Evolutionary conservation across 768 basidiomycete species (phyloP).

Genomic region (Tulasnella sp.): DNA sequence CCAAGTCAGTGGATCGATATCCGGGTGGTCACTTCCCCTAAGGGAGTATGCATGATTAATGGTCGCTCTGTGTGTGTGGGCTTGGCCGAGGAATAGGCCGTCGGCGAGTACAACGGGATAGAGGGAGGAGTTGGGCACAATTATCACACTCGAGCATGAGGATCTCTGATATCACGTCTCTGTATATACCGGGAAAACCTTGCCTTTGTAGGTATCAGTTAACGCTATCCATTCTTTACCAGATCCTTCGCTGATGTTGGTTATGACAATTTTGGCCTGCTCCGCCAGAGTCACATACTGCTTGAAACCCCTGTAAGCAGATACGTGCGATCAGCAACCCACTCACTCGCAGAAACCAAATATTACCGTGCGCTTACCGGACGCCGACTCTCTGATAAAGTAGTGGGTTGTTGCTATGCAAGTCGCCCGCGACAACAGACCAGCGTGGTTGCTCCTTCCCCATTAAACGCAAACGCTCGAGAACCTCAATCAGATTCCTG

Average conservation of each 20-base stretch:
- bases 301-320: not conserved
- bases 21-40: too few species aligned
- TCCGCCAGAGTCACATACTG: not conserved
- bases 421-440: not conserved
- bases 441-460: not conserved
- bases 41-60: too few species aligned
- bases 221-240: not conserved
- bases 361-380: not conserved
- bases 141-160: too few species aligned
- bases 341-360: too few species aligned
- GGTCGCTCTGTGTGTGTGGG: too few species aligned
- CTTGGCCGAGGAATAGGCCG: too few species aligned
- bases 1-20: too few species aligned
- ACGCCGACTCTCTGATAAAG: slow-evolving; percentile 8
- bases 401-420: not conserved
- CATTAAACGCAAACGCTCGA: slow-evolving; percentile 6
- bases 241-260: not conserved
- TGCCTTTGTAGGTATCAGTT: not conserved
- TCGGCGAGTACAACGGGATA: too few species aligned
- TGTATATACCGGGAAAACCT: not conserved
- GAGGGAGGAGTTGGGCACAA: too few species aligned
- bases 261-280: not conserved
- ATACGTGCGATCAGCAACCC: too few species aligned
- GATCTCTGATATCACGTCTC: too few species aligned
- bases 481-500: slow-evolving; percentile 8